Conservation (phyloP, 1,284 basidiomycete genomes). For the Fomitopsis pinicola region DNA sequence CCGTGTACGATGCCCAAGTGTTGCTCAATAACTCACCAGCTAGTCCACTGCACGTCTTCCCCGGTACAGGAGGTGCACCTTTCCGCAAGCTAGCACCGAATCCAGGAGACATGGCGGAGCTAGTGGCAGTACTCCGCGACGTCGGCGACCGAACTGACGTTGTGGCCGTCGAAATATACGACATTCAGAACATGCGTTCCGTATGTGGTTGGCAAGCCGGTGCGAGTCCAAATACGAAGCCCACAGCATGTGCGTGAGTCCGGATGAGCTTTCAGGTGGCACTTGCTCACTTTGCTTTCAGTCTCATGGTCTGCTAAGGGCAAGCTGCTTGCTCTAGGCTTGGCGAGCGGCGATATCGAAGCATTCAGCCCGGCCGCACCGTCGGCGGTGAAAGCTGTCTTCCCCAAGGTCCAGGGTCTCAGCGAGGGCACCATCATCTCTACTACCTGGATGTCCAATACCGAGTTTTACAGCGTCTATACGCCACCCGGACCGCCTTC, state of each 20-base stretch:
- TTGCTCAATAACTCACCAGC: conserved; percentile 42
- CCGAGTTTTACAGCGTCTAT: conserved; percentile 70
- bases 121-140: conserved; percentile 57
- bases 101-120: conserved; percentile 55
- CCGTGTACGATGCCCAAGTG: conserved; percentile 49
- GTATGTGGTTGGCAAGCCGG: conserved; percentile 60
- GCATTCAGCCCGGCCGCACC: conserved; percentile 63
- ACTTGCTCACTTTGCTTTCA: conserved; percentile 24
- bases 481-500: conserved; percentile 37
- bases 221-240: conserved; percentile 43
- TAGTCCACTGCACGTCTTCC: conserved; percentile 44
- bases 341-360: conserved; percentile 67
- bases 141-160: conserved; percentile 31
- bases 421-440: conserved; percentile 49
- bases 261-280: conserved; percentile 7
- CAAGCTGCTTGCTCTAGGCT: conserved; percentile 78
- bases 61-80: conserved; percentile 32
- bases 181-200: conserved; percentile 45
- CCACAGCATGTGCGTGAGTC: conserved; percentile 42
- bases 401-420: conserved; percentile 50
- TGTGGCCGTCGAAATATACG: conserved; percentile 51
- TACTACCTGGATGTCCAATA: conserved; percentile 69
- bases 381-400: conserved; percentile 49
- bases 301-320: conserved; percentile 86
- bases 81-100: conserved; percentile 60